Conservation (phyloP, 2,329 filamentous ascomycete genomes). For the Claviceps citrina region DNA sequence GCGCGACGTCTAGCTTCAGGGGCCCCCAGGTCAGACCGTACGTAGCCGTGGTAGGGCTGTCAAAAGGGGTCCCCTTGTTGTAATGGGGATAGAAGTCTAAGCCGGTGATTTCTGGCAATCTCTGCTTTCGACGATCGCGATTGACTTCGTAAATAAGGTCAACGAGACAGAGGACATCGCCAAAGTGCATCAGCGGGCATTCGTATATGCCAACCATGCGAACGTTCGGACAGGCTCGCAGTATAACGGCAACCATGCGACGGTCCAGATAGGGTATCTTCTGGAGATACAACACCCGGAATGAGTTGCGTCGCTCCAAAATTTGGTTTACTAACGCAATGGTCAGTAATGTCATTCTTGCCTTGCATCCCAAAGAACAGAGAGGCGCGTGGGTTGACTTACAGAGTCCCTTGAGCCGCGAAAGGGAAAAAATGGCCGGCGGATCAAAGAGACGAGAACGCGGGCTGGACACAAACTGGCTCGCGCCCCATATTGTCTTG, state of each 20-base stretch:
- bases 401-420: constrained; percentile 11
- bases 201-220: constrained; percentile 22
- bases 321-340: constrained; percentile 13
- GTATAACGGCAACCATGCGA: constrained; percentile 19
- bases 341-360: not conserved
- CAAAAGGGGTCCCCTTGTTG: constrained; percentile 14
- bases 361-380: too few relatives aligned
- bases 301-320: constrained; percentile 5
- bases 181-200: constrained; percentile 22
- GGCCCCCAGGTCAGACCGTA: constrained; percentile 19
- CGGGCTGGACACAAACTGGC: constrained; percentile 8
- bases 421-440: constrained; percentile 5
- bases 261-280: constrained; percentile 18
- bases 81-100: constrained; percentile 23
- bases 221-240: constrained; percentile 18
- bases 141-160: constrained; percentile 24
- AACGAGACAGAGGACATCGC: constrained; percentile 19
- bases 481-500: constrained; percentile 6
- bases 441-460: constrained; percentile 6
- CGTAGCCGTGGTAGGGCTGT: constrained; percentile 2
- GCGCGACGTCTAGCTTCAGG: constrained; percentile 12
- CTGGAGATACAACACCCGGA: constrained; percentile 17
- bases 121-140: constrained; percentile 7
- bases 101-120: constrained; percentile 8
- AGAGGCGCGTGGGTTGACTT: constrained; percentile 9